Evolutionary conservation across 1,284 basidiomycete species (phyloP).

Genomic region (Boletus putidus): DNA sequence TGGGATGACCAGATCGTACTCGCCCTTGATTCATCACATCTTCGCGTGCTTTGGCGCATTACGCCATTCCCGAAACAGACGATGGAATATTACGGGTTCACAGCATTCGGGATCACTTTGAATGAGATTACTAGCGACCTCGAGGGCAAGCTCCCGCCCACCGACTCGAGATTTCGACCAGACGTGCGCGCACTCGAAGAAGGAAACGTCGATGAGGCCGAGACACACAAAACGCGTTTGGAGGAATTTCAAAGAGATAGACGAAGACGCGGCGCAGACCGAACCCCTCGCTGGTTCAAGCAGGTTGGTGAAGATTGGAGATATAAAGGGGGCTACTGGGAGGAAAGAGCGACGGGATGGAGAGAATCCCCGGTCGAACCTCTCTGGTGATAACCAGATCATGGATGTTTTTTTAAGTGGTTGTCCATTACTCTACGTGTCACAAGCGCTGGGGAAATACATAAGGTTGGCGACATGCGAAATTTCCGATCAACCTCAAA

Average conservation of each 20-base stretch:
- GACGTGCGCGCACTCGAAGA: conserved; percentile 87
- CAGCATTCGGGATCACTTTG: conserved; percentile 73
- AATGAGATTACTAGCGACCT: conserved; percentile 81
- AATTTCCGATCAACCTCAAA: too few species aligned
- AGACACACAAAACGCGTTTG: conserved; percentile 70
- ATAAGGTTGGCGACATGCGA: too few species aligned
- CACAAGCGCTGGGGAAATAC: too few species aligned
- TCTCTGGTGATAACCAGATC: conserved; percentile 56
- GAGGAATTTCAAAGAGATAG: conserved; percentile 76
- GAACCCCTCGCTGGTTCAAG: conserved; percentile 70
- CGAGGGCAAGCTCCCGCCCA: conserved; percentile 68
- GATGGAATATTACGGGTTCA: conserved; percentile 80
- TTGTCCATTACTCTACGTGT: too few species aligned
- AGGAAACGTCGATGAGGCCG: conserved; percentile 75
- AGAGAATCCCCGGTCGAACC: conserved; percentile 48
- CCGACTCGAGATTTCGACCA: conserved; percentile 83
- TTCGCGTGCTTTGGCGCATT: conserved; percentile 76
- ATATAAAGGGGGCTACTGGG: conserved; percentile 83
- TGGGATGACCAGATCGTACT: conserved; percentile 80
- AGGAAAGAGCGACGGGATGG: conserved; percentile 66
- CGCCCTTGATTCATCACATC: conserved; percentile 63
- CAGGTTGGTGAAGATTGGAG: conserved; percentile 70
- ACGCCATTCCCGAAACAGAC: conserved; percentile 72
- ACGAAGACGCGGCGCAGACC: conserved; percentile 55
- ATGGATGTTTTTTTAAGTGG: neutral